Evolutionary conservation across 139 green algal genomes (phyloP).

Genomic region (Chlamydomonas sphaeroides): DNA sequence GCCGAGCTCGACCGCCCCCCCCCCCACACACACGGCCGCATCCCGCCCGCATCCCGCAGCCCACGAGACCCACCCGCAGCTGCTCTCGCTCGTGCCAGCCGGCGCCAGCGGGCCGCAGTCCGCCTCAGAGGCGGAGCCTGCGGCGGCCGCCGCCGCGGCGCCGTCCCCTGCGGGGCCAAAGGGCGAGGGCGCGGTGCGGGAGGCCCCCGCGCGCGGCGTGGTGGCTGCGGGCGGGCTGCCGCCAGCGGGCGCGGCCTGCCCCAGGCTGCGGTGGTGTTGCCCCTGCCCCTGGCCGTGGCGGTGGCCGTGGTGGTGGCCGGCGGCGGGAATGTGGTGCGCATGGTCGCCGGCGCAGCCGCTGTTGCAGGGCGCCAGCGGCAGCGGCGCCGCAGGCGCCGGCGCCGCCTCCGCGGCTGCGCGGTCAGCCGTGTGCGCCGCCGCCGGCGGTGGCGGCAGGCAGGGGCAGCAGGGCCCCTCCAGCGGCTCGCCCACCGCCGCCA

Average conservation of each 20-base stretch:
- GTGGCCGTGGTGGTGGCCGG: not conserved
- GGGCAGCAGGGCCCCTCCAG: conserved; percentile 2
- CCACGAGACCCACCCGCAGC: not conserved
- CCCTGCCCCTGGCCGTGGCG: not conserved
- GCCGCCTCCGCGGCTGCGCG: not conserved
- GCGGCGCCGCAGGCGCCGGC: not conserved
- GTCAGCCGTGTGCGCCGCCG: not conserved
- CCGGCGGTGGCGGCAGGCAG: not conserved
- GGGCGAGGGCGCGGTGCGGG: no score
- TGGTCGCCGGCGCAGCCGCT: not conserved
- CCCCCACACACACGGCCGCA: no score
- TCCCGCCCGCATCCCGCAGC: no score
- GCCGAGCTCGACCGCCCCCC: no score
- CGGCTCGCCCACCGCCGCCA: not conserved
- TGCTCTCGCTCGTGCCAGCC: conserved; percentile 23
- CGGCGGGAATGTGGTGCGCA: not conserved
- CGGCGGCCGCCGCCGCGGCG: no score
- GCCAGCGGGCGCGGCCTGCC: no score
- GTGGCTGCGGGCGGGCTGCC: no score
- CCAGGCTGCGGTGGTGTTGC: no score
- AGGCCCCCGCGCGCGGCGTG: no score
- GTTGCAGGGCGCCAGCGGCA: not conserved
- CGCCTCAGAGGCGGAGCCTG: no score
- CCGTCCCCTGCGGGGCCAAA: no score
- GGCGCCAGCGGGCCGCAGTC: no score